Evolutionary conservation across 2,329 filamentous ascomycete species (phyloP).

Genomic region (Fusarium lyarnte): DNA sequence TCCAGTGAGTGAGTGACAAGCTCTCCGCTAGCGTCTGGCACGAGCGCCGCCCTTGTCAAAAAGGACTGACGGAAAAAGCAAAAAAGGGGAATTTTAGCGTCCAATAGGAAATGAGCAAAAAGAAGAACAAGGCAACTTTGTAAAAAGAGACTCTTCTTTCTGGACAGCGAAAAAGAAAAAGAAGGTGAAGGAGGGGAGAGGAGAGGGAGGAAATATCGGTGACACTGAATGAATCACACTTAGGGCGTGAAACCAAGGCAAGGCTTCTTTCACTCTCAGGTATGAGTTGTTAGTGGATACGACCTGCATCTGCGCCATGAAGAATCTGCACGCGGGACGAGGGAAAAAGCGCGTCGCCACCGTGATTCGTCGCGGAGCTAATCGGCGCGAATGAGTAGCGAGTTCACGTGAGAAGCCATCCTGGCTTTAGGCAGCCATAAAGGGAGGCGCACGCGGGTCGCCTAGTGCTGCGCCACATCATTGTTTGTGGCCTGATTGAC

Average conservation of each 20-base stretch:
- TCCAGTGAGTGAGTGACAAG: slow-evolving; percentile 23
- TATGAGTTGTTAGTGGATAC: slow-evolving; percentile 26
- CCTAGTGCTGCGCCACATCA: slow-evolving; percentile 27
- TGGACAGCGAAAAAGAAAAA: background rate
- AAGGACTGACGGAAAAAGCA: slow-evolving; percentile 31
- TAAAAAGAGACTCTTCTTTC: background rate
- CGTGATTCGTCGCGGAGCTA: slow-evolving; percentile 28
- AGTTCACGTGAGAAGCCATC: slow-evolving; percentile 47
- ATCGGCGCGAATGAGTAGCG: slow-evolving; percentile 49
- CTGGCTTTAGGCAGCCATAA: slow-evolving; percentile 46
- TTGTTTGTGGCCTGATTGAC: slow-evolving; percentile 25
- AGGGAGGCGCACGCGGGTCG: slow-evolving; percentile 9
- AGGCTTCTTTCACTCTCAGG: slow-evolving; percentile 6
- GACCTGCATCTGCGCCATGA: slow-evolving; percentile 7
- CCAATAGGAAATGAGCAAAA: slow-evolving; percentile 24
- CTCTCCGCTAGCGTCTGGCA: slow-evolving; percentile 38
- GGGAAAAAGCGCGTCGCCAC: slow-evolving; percentile 36
- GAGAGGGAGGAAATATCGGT: slow-evolving; percentile 21
- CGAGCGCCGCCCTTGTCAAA: slow-evolving; percentile 40
- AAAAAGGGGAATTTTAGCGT: slow-evolving; percentile 29
- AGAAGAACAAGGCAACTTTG: slow-evolving; percentile 29
- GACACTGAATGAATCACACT: slow-evolving; percentile 32
- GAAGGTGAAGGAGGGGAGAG: background rate
- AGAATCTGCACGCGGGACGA: slow-evolving; percentile 27
- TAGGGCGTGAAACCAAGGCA: slow-evolving; percentile 18